Evolutionary conservation across 2,329 filamentous ascomycete species (phyloP).

Genomic region (Alternaria metachromatica): DNA sequence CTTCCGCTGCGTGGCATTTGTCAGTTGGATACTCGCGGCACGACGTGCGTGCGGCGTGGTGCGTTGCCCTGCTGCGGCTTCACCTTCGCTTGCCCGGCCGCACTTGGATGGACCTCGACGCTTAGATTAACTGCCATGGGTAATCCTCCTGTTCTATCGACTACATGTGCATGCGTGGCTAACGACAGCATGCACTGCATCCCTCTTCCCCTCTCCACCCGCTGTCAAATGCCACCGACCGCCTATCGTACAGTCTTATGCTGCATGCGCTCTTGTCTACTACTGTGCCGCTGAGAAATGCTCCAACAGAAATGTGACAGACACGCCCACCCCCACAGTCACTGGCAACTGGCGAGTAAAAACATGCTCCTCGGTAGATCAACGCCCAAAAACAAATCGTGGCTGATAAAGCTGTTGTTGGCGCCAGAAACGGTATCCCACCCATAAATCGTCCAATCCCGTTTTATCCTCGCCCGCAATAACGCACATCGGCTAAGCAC

Average conservation of each 20-base stretch:
- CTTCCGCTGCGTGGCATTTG: neutral
- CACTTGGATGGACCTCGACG: constrained; percentile 4
- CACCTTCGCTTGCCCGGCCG: neutral
- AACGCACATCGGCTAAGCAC: constrained; percentile 14
- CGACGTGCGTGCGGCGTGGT: neutral
- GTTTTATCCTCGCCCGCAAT: constrained; percentile 36
- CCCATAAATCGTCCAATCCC: constrained; percentile 38
- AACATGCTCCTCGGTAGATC: constrained; percentile 23
- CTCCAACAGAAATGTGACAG: constrained; percentile 1
- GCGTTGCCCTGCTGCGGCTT: neutral
- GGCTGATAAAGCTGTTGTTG: constrained; percentile 33
- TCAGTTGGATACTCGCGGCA: neutral
- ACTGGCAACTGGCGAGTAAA: constrained; percentile 18
- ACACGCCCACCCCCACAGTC: constrained; percentile 24
- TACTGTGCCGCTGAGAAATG: constrained; percentile 16
- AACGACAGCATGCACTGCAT: constrained; percentile 6
- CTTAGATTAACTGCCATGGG: constrained; percentile 16
- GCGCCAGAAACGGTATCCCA: constrained; percentile 26
- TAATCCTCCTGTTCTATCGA: constrained; percentile 12
- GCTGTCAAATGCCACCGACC: constrained; percentile 1
- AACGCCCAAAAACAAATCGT: constrained; percentile 38
- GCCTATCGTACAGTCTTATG: constrained; percentile 33
- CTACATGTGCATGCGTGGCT: constrained; percentile 6
- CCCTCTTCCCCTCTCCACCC: constrained; percentile 2
- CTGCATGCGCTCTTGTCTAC: constrained; percentile 24